Evolutionary conservation across 2,329 filamentous ascomycete species (phyloP).

Genomic region (Scytalidium sp.): DNA sequence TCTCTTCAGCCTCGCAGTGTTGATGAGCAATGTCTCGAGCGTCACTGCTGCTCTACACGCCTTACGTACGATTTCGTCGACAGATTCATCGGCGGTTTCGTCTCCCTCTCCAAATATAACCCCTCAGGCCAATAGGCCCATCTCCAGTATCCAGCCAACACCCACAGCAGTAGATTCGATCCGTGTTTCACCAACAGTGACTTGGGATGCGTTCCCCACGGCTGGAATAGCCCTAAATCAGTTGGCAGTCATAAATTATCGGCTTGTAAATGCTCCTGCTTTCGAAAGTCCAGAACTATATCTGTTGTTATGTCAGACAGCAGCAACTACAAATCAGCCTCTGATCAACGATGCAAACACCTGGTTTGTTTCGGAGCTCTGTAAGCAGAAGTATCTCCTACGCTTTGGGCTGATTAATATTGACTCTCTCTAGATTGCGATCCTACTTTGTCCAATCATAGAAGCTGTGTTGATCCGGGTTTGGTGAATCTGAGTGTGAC

Average conservation of each 20-base stretch:
- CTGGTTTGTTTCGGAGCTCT: background rate
- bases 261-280: background rate
- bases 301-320: background rate
- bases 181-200: background rate
- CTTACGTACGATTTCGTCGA: too few species aligned
- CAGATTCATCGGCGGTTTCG: too few species aligned
- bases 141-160: background rate
- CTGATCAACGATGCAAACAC: background rate
- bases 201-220: background rate
- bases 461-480: background rate
- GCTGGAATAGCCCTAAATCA: conserved; percentile 2
- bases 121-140: background rate
- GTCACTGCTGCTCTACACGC: too few species aligned
- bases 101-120: background rate
- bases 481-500: background rate
- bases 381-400: background rate
- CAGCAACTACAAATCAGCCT: too few species aligned
- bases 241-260: background rate
- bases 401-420: too few species aligned
- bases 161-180: background rate
- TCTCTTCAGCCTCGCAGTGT: background rate
- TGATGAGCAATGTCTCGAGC: background rate
- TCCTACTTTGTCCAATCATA: background rate
- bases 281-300: background rate
- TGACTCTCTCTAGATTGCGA: background rate